A percentile compares a stretch with the other conserved stretches of the same genome.
Conservation (phyloP, 2,329 filamentous ascomycete species). For the Xylaria sp. region DNA sequence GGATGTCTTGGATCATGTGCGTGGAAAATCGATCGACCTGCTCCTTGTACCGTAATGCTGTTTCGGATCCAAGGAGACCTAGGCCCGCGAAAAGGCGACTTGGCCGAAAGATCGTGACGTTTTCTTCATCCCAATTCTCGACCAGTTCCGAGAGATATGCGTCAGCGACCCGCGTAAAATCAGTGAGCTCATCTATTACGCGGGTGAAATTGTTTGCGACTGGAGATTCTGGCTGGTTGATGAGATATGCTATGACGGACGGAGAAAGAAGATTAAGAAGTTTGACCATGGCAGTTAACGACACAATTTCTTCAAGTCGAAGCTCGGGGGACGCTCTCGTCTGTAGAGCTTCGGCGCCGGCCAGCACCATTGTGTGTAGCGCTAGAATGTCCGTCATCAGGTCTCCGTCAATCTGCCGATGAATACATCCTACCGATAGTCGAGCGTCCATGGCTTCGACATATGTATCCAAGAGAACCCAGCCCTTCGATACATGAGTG, state of each 20-base stretch:
- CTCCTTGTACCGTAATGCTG: constrained; percentile 40
- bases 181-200: constrained; percentile 40
- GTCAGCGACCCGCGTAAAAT: constrained; percentile 44
- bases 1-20: constrained; percentile 59
- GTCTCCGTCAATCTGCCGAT: constrained; percentile 53
- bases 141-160: constrained; percentile 41
- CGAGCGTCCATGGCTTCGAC: constrained; percentile 55
- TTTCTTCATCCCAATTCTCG: constrained; percentile 10
- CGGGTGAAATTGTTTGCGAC: constrained; percentile 34
- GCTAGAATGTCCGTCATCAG: constrained; percentile 50
- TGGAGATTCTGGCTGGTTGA: constrained; percentile 42
- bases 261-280: constrained; percentile 48
- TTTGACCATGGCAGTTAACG: constrained; percentile 41
- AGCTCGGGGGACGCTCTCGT: constrained; percentile 38
- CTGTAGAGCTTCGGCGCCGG: constrained; percentile 46
- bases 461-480: constrained; percentile 64
- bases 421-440: constrained; percentile 51
- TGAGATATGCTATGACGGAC: constrained; percentile 45
- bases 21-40: constrained; percentile 56
- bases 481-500: constrained; percentile 52
- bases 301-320: constrained; percentile 42
- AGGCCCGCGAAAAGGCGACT: constrained; percentile 44
- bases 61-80: constrained; percentile 10
- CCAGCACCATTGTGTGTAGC: constrained; percentile 50
- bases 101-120: constrained; percentile 33